Evolutionary conservation across 2,329 filamentous ascomycete species (phyloP), one percentile per base, ranked within the genome.

Genomic region (Madurella fahalii): DNA sequence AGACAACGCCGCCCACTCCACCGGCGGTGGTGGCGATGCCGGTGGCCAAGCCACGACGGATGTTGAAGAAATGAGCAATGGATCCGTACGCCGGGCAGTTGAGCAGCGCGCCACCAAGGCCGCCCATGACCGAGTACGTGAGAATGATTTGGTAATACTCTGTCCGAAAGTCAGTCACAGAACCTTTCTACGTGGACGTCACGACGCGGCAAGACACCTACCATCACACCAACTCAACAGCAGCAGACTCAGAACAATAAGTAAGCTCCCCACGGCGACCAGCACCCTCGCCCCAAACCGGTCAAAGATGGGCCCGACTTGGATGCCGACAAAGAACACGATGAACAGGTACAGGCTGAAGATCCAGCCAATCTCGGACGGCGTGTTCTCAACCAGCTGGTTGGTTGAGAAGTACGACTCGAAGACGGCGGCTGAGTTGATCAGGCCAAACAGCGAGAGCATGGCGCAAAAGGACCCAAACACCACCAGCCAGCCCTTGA

Each of bases 251-350:
- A 79, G 72, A 40, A 86, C 75, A 31, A 87, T 72, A 50, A 85
- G 70, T 25, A 86, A 63, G 49, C 83, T 84, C 7, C 90, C 90
- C 0, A 73, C 71, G 1, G 83, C 68, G 2, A 94, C 77, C n/a
- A 94, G 76, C 56, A 79, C 68, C 13, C 83, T 76, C 0, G 90
- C 87, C 0, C 90, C 90, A 60, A 86, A 80, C 45, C 80, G 79
- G 67, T 95, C 90, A 66, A 95, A 95, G 39, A 94, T 69, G 0
- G 90, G 89, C 0, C 90, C 90, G 47, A 92, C 85, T 64, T 93
- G 87, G 9, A 95, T 81, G 25, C 90, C 89, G 39, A 88, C 84
- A 65, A 93, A 89, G 69, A 94, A 93, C 44, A 88, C 82, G 45
- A 93, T 74, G 65, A 94, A 95, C 31, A 89, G 77, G 66, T 91